Conservation (phyloP, 164 flowering plant species). For the Liquidambar formosana region DNA sequence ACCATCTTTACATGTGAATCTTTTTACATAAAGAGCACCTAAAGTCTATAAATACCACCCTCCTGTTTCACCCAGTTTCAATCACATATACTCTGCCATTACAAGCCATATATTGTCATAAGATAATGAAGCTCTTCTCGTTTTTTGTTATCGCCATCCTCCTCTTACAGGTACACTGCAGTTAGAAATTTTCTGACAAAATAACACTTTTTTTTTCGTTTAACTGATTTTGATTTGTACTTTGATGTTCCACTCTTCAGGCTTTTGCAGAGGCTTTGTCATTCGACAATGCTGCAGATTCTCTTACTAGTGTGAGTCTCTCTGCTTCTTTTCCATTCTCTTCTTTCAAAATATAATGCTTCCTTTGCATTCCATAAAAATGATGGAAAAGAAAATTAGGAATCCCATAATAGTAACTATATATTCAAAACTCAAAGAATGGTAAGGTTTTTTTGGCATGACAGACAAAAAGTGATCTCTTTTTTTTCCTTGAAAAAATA, state of each 20-base stretch:
- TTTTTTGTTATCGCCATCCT: constrained; percentile 15
- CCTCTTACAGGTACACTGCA: constrained; percentile 27
- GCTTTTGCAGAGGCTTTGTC: constrained; percentile 25
- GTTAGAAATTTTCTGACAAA: neutral
- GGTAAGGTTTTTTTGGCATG: no score
- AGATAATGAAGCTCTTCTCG: constrained; percentile 25
- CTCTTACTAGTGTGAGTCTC: constrained; percentile 21
- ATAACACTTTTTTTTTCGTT: neutral
- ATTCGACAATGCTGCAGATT: neutral
- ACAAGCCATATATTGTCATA: neutral
- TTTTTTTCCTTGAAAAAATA: no score
- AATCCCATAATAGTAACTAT: no score
- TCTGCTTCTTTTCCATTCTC: neutral
- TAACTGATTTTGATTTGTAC: neutral
- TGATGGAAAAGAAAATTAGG: no score
- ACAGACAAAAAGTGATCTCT: no score
- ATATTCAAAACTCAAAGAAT: no score
- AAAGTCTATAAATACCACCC: neutral
- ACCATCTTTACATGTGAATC: constrained; percentile 6
- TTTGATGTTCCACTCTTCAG: constrained; percentile 14
- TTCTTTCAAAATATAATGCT: no score
- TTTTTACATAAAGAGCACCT: neutral
- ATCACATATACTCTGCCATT: neutral
- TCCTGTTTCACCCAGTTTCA: neutral
- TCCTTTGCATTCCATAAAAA: no score